A percentile compares a stretch with the other conserved stretches of the same genome.
These are phyloP conservation scores for Magnusiomyces ingens DNA, from an alignment of 1,139 yeast species.

Conservation along the genomic window DNA sequence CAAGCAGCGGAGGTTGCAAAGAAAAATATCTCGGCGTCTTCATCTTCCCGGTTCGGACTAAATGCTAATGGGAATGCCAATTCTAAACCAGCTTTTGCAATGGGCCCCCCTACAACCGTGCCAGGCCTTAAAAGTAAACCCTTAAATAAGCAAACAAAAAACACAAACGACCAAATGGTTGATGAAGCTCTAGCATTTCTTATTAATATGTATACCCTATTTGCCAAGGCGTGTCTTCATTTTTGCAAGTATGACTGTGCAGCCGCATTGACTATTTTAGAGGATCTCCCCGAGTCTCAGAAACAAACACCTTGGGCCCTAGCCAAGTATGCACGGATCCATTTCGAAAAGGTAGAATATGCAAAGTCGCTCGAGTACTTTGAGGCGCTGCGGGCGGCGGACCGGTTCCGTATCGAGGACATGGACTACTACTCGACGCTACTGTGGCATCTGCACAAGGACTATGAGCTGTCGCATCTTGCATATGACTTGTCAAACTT, in stretches of 20 bases:
- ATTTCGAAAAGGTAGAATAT: slow-evolving; percentile 84
- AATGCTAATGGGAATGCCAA: not conserved
- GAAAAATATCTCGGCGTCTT: not conserved
- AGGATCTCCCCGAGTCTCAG: slow-evolving; percentile 56
- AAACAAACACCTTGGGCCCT: slow-evolving; percentile 80
- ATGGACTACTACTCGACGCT: slow-evolving; percentile 90
- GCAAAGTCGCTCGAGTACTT: slow-evolving; percentile 66
- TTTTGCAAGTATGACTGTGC: slow-evolving; percentile 68
- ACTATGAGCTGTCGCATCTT: slow-evolving; percentile 68
- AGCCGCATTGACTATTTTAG: slow-evolving; percentile 67
- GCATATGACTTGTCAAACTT: slow-evolving; percentile 75
- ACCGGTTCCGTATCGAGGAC: slow-evolving; percentile 76
- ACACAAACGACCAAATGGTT: not conserved
- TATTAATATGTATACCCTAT: slow-evolving; percentile 46
- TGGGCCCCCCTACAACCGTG: not conserved
- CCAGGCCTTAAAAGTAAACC: not conserved
- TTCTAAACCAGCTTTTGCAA: not conserved
- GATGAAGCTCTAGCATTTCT: slow-evolving; percentile 24
- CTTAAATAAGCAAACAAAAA: not conserved
- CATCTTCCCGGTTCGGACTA: not conserved
- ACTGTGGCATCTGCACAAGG: slow-evolving; percentile 87
- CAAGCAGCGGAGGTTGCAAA: slow-evolving; percentile 10
- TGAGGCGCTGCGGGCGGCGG: slow-evolving; percentile 53
- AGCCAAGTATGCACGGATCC: slow-evolving; percentile 69
- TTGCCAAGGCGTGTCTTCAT: slow-evolving; percentile 62